A percentile compares a stretch with the other conserved stretches of the same genome.
phyloP scores from a whole-genome alignment of 345 rosid species.

The Stellera chamaejasme region DNA sequence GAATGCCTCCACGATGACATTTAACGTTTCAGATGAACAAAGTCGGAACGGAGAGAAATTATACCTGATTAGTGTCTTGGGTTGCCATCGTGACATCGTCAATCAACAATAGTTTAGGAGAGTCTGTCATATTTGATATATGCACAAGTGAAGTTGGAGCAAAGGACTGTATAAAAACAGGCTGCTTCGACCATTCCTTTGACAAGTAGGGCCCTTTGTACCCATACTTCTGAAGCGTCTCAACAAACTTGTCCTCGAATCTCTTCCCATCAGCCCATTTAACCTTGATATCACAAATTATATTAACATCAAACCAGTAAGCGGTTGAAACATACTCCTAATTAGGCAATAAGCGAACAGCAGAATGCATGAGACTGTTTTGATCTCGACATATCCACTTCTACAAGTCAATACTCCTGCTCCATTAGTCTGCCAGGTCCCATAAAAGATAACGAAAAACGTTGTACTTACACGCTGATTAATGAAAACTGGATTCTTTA shows the following conservation, averaged over 20 bases:
- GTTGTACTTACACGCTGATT: conserved; percentile 57
- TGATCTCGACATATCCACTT: too few species aligned
- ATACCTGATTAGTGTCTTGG: conserved; percentile 91
- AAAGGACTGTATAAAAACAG: conserved; percentile 86
- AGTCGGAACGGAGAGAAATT: not conserved
- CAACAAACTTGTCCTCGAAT: conserved; percentile 71
- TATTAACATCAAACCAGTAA: conserved; percentile 10
- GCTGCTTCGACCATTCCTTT: conserved; percentile 71
- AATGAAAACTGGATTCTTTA: conserved; percentile 80
- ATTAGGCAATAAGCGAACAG: not conserved
- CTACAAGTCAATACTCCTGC: too few species aligned
- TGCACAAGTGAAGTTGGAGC: conserved; percentile 84
- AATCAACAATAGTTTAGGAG: conserved; percentile 76
- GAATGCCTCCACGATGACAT: too few species aligned
- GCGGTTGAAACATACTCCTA: not conserved
- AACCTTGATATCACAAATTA: conserved; percentile 40
- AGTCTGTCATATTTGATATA: conserved; percentile 53
- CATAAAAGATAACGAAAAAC: conserved; percentile 1
- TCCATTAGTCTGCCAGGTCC: not conserved
- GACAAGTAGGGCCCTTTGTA: conserved; percentile 82
- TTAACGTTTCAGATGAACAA: too few species aligned
- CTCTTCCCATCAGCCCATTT: conserved; percentile 71
- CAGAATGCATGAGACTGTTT: not conserved
- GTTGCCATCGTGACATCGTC: conserved; percentile 59
- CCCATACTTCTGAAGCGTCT: conserved; percentile 67